Percentiles rank a stretch among this genome's conserved stretches.
Evolutionary conservation across 352 stramenopile species (phyloP).

Genomic region (Pythium oligandrum): DNA sequence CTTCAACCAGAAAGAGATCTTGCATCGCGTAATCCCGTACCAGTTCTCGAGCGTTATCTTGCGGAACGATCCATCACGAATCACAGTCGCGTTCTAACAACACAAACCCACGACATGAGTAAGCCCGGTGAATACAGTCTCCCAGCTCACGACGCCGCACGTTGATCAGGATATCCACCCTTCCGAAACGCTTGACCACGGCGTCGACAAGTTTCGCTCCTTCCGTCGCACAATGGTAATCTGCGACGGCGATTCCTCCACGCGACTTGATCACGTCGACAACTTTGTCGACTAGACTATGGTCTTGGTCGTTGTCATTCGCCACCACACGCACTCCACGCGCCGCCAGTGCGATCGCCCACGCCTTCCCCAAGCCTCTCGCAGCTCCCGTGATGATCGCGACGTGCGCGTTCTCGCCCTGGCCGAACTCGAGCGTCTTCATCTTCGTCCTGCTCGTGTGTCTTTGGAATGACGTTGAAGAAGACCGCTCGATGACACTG

Average conservation of each 20-base stretch:
- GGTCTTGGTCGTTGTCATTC: constrained; percentile 63
- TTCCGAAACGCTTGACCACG: constrained; percentile 37
- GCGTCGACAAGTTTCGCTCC: constrained; percentile 39
- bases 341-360: constrained; percentile 38
- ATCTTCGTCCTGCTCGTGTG: constrained; percentile 5
- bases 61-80: constrained; percentile 68
- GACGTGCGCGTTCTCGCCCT: constrained; percentile 41
- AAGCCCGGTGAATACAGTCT: too few relatives aligned
- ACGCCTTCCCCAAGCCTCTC: constrained; percentile 43
- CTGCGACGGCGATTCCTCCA: constrained; percentile 39
- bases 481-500: neutral
- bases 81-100: constrained; percentile 55
- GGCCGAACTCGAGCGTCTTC: constrained; percentile 38
- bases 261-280: constrained; percentile 29
- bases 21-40: constrained; percentile 14
- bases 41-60: constrained; percentile 65
- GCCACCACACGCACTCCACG: constrained; percentile 52
- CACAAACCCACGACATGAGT: too few relatives aligned
- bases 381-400: constrained; percentile 59
- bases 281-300: constrained; percentile 33
- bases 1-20: neutral
- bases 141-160: constrained; percentile 15
- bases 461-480: constrained; percentile 6
- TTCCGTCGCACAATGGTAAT: constrained; percentile 48
- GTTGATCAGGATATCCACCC: constrained; percentile 76